phyloP scores from a whole-genome alignment of 2,329 filamentous ascomycete genomes.

The Aspergillus sp. region DNA sequence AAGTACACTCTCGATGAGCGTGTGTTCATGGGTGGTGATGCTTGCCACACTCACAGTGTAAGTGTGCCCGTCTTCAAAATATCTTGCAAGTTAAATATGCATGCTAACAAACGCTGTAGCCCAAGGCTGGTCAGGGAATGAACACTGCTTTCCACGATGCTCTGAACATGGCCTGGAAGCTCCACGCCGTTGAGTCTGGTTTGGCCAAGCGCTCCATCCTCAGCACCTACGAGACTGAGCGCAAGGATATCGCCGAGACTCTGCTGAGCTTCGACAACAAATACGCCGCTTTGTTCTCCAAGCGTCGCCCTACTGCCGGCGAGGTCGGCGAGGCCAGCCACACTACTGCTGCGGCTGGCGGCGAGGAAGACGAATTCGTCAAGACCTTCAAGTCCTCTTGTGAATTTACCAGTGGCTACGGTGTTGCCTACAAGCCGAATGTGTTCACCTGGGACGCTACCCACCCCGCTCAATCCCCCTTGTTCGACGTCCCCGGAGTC shows the following conservation, averaged over 20 bases:
- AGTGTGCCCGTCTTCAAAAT: conserved; percentile 13
- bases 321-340: conserved; percentile 69
- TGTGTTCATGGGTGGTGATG: conserved; percentile 67
- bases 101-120: conserved; percentile 34
- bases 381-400: conserved; percentile 88
- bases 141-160: conserved; percentile 65
- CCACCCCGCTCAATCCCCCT: conserved; percentile 69
- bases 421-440: conserved; percentile 82
- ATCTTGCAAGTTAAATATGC: neutral
- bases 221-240: conserved; percentile 82
- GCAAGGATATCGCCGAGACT: conserved; percentile 80
- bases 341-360: conserved; percentile 28
- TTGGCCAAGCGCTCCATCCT: conserved; percentile 75
- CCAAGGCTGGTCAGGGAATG: conserved; percentile 67
- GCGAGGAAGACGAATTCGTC: conserved; percentile 70
- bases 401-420: conserved; percentile 91
- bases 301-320: conserved; percentile 69
- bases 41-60: conserved; percentile 63
- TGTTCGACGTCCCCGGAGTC: conserved; percentile 67
- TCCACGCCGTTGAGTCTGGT: conserved; percentile 83
- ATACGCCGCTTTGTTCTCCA: conserved; percentile 87
- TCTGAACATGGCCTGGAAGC: conserved; percentile 93
- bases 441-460: conserved; percentile 76
- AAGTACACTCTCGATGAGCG: conserved; percentile 65
- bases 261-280: conserved; percentile 83